Evolutionary conservation across 1,284 basidiomycete species (phyloP), one percentile per base, ranked within the genome.

Genomic region (Melampsora abietis-canadensis): DNA sequence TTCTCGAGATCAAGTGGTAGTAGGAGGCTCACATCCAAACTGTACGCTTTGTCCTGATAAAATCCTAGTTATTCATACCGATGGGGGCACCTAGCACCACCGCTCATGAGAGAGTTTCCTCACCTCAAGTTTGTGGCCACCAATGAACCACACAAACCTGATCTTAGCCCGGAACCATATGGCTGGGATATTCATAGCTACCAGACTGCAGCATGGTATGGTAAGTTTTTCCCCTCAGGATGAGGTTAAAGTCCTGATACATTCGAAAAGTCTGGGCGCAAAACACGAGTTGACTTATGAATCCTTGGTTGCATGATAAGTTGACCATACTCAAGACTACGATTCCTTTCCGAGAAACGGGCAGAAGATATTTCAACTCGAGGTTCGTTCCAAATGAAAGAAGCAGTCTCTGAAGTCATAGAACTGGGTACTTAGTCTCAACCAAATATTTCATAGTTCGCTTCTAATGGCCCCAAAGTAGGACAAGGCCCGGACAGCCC

Each of bases 101-200:
- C 27, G 19, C 60, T 61, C 7, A 61, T 37, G 24, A 19, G 34
- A 61, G 27, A 61, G 60, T 61, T 61, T 61, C 60, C 60, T 19
- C 1, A 61, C 5, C 24, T 61, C 8, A 61, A 27, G 17, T 61
- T 61, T 34, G 30, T 61, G 15, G 60, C 60, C n/a, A 61, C 60
- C 60, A 61, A 19, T 61, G 31, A 14, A 4, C 24, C 24, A 30
- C 17, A 37, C 19, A 34, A 61, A 30, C 24, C 31, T 5, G 30
- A 61, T 27, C 60, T 61, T 14, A 2, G 1, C 2, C 60, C 60
- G 31, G 30, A 30, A 61, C 60, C 60, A 6, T 30, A 27, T 37
- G 31, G 17, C 31, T 61, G 30, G 17, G 60, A 61, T 61, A 61
- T 61, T 8, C 60, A 61, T 30, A 61, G 24, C 30, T 61, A 61